Evolutionary conservation across 2,329 filamentous ascomycete genomes (phyloP), one percentile per base, ranked within the genome.

Genomic region (Podosphaera fusca): DNA sequence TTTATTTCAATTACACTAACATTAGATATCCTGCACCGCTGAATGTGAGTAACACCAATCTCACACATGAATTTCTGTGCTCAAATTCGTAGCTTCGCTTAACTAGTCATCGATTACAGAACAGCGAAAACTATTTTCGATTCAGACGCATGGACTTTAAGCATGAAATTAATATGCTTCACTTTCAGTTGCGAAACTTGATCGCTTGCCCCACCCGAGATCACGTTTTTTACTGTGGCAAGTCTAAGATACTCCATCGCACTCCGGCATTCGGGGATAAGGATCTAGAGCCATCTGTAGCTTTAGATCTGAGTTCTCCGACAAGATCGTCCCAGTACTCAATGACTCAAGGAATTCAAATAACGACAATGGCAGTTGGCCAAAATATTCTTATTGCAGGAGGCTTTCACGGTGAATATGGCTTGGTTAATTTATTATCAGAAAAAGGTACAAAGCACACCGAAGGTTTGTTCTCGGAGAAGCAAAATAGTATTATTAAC

Each of bases 101-200:
- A 7, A 58, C 61, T 57, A 61, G 61, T 33, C 5, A 57, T 8
- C 59, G 49, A 34, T 55, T 64, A 55, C 21, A 30, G 1, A 61
- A 68, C 51, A 55, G 61, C 14, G 64, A 69, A 38, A 63, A 66
- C 54, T 81, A 75, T 64, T 81, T 81, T 63, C 72, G 73, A 55
- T 84, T 82, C 64, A 72, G 72, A 46, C 72, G 70, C 45, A 80
- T 80, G 73, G 71, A 76, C 59, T 70, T 82, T 47, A 71, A 73
- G 51, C 71, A 70, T 29, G 71, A 79, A 55, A 70, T 79, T 31
- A 70, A 74, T 59, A 67, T 83, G 21, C 71, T 77, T n/a, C 81
- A 84, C 67, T 84, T 83, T 59, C 81, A 84, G 64, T 70, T 84
- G 10, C 77, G 81, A 49, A 81, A 81, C 62, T 70, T 82, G 14